Percentiles rank a stretch among this genome's conserved stretches.
These are phyloP conservation scores for Kluyveromyces sp. DNA, from an alignment of 1,139 yeast genomes.

Conservation along the genomic window DNA sequence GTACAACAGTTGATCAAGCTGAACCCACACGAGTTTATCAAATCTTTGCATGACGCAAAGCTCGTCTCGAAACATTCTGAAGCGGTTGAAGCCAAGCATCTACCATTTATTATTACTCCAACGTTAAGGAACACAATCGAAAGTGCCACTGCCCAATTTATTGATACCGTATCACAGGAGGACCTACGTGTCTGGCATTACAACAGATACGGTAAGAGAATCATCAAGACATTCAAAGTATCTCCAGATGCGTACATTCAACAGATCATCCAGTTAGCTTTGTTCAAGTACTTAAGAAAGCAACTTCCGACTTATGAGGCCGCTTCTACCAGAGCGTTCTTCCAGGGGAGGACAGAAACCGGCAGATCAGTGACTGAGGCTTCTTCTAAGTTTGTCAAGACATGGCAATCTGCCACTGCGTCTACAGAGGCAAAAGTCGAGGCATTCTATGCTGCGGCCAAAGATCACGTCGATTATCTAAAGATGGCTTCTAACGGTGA, in stretches of 20 bases:
- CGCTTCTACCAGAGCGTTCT: constrained; percentile 86
- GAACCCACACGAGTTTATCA: constrained; percentile 37
- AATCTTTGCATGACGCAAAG: constrained; percentile 21
- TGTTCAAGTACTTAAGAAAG: constrained; percentile 73
- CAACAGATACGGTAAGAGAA: constrained; percentile 63
- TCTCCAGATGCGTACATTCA: constrained; percentile 78
- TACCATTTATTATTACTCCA: constrained; percentile 46
- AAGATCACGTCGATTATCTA: constrained; percentile 69
- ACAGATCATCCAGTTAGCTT: constrained; percentile 68
- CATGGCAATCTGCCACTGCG: constrained; percentile 61
- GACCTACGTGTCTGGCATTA: constrained; percentile 64
- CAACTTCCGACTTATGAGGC: constrained; percentile 92
- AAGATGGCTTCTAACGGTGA: constrained; percentile 75
- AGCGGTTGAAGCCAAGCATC: constrained; percentile 22
- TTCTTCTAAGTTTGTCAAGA: constrained; percentile 63
- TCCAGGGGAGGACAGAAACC: constrained; percentile 93
- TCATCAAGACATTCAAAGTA: constrained; percentile 59
- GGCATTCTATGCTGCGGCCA: constrained; percentile 67
- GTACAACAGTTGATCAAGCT: constrained; percentile 48
- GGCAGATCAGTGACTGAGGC: constrained; percentile 83
- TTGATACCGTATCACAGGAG: constrained; percentile 44
- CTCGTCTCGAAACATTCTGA: background rate
- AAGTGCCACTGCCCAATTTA: constrained; percentile 50
- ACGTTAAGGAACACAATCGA: constrained; percentile 46
- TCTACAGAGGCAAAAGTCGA: constrained; percentile 52